Conservation (phyloP, 345 rosid species). For the Pistacia integerrima region DNA sequence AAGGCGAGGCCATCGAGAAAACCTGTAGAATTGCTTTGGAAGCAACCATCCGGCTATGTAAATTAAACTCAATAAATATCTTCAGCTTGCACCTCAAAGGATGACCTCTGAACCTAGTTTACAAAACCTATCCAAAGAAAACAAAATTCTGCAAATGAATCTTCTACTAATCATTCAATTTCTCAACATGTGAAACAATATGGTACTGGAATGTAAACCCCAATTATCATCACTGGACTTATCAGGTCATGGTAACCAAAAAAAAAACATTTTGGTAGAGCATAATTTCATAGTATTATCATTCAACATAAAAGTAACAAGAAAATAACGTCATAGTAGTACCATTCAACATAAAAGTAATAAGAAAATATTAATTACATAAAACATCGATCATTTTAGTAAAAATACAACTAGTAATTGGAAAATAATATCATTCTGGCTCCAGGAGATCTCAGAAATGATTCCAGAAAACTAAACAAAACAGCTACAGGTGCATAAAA, state of each 20-base stretch:
- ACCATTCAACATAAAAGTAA: no score
- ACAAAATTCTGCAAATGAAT: not conserved
- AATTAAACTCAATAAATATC: constrained; percentile 6
- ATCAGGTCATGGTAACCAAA: no score
- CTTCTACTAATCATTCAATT: not conserved
- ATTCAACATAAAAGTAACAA: no score
- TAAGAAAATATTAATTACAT: no score
- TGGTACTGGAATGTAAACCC: not conserved
- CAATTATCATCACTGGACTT: no score
- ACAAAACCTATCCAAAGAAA: not conserved
- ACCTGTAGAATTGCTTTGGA: constrained; percentile 41
- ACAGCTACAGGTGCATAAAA: not conserved
- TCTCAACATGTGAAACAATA: not conserved
- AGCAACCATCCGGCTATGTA: constrained; percentile 39
- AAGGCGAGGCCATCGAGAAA: constrained; percentile 30
- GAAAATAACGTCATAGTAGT: no score
- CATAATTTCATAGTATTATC: no score
- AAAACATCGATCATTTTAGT: no score
- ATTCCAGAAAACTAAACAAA: not conserved
- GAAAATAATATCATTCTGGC: no score
- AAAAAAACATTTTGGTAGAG: no score
- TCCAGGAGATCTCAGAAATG: not conserved
- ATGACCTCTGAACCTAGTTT: constrained; percentile 10
- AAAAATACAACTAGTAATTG: no score
- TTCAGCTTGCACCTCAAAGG: constrained; percentile 7